phyloP scores from a whole-genome alignment of 2,329 filamentous ascomycete genomes.

The Biscogniauxia sp. region DNA sequence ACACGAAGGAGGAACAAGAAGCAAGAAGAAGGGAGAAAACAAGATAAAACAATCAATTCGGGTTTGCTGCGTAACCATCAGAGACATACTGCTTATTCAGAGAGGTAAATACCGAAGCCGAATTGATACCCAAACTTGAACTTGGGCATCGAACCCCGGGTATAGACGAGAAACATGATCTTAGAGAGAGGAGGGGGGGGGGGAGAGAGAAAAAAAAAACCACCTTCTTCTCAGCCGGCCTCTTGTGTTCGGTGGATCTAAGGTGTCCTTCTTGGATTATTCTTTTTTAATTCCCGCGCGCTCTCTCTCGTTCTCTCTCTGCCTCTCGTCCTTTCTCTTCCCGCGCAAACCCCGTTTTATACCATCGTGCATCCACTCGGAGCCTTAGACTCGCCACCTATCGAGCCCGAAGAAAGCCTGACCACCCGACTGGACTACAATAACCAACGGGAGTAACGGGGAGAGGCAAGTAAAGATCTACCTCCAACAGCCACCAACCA shows the following conservation, averaged over 20 bases:
- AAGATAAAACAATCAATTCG: background rate
- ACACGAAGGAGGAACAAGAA: background rate
- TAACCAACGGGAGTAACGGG: background rate
- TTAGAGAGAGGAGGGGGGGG: conserved; percentile 4
- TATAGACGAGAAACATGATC: conserved; percentile 2
- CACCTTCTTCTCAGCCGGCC: background rate
- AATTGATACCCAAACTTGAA: conserved; percentile 33
- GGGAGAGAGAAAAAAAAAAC: background rate
- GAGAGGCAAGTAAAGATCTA: background rate
- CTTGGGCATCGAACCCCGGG: conserved; percentile 26
- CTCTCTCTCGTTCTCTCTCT: background rate
- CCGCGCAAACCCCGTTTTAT: background rate
- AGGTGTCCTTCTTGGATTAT: background rate
- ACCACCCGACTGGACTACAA: background rate
- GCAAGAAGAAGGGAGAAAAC: background rate
- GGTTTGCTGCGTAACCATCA: conserved; percentile 1
- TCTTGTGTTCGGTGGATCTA: background rate
- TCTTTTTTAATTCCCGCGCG: background rate
- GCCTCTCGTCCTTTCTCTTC: background rate
- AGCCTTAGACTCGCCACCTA: background rate
- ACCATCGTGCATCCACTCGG: background rate
- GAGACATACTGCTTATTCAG: conserved; percentile 17
- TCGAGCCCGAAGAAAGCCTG: background rate
- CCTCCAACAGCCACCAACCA: background rate
- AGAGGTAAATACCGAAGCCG: conserved; percentile 12